Evolutionary conservation across 2,329 filamentous ascomycete genomes (phyloP).

Genomic region (Colletotrichum sp.): DNA sequence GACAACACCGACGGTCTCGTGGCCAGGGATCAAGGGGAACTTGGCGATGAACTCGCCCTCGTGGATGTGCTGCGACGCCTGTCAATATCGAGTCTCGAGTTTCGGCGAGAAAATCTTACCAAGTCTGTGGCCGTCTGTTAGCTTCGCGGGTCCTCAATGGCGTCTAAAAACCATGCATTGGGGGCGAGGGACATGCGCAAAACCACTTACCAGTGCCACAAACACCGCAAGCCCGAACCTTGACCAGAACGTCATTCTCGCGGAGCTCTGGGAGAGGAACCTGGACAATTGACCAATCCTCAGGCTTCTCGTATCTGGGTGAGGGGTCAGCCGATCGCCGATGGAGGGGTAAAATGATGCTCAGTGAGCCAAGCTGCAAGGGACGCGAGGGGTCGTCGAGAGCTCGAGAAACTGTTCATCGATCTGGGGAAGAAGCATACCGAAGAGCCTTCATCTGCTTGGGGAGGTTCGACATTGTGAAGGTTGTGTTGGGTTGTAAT

Average conservation of each 20-base stretch:
- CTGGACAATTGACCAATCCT: slow-evolving; percentile 64
- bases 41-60: slow-evolving; percentile 70
- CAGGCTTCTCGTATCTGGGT: slow-evolving; percentile 64
- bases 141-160: not conserved
- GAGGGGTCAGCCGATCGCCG: slow-evolving; percentile 23
- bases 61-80: slow-evolving; percentile 57
- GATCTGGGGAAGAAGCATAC: slow-evolving; percentile 39
- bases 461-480: slow-evolving; percentile 47
- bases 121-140: slow-evolving; percentile 35
- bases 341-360: slow-evolving; percentile 15
- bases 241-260: slow-evolving; percentile 65
- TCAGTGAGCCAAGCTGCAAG: not conserved
- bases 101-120: slow-evolving; percentile 27
- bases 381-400: not conserved
- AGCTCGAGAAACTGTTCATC: not conserved
- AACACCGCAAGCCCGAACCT: slow-evolving; percentile 71
- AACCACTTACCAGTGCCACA: slow-evolving; percentile 57
- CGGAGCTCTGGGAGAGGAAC: slow-evolving; percentile 66
- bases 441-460: slow-evolving; percentile 66
- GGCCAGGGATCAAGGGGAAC: slow-evolving; percentile 71
- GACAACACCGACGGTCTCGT: slow-evolving; percentile 71
- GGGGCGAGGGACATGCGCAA: not conserved
- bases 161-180: not conserved
- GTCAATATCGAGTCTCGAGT: slow-evolving; percentile 12
- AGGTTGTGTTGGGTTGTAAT: not conserved